Evolutionary conservation across 2,329 filamentous ascomycete genomes (phyloP).

Genomic region (Exophiala alcalophila): DNA sequence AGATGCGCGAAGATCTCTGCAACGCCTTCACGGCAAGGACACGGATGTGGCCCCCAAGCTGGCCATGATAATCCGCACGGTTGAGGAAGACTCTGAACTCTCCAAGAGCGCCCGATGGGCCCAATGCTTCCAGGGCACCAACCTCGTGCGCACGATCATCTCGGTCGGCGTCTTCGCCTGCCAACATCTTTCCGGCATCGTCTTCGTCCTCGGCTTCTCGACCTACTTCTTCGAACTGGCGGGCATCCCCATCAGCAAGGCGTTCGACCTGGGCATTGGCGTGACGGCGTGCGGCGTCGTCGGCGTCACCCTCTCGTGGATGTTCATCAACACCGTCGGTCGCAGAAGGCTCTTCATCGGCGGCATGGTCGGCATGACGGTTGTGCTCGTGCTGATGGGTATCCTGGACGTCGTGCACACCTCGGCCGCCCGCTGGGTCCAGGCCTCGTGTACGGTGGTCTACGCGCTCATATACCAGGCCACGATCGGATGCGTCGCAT

Average conservation of each 20-base stretch:
- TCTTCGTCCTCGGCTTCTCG: constrained; percentile 44
- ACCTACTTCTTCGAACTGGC: constrained; percentile 49
- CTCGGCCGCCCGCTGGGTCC: constrained; percentile 36
- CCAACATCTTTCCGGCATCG: constrained; percentile 44
- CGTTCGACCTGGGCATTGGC: constrained; percentile 42
- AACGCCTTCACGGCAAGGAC: constrained; percentile 37
- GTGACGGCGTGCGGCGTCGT: constrained; percentile 40
- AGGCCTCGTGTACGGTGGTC: constrained; percentile 39
- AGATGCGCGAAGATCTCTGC: constrained; percentile 37
- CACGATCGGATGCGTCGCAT: constrained; percentile 44
- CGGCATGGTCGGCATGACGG: constrained; percentile 35
- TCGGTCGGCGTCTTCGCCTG: constrained; percentile 44
- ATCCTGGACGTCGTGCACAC: constrained; percentile 41
- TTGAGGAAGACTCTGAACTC: constrained; percentile 40
- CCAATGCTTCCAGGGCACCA: constrained; percentile 44
- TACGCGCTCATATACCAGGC: constrained; percentile 42
- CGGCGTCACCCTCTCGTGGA: constrained; percentile 40
- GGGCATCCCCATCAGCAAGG: constrained; percentile 34
- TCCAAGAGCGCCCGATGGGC: constrained; percentile 34
- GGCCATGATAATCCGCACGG: constrained; percentile 41
- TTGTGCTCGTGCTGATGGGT: constrained; percentile 40
- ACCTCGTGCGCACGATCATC: constrained; percentile 45
- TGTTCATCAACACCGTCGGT: constrained; percentile 35
- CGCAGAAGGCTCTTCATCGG: constrained; percentile 36
- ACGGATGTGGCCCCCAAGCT: constrained; percentile 41